A percentile compares a stretch with the other conserved stretches of the same genome.
phyloP scores from a whole-genome alignment of 257 asterid species.

The Petrea volubilis region DNA sequence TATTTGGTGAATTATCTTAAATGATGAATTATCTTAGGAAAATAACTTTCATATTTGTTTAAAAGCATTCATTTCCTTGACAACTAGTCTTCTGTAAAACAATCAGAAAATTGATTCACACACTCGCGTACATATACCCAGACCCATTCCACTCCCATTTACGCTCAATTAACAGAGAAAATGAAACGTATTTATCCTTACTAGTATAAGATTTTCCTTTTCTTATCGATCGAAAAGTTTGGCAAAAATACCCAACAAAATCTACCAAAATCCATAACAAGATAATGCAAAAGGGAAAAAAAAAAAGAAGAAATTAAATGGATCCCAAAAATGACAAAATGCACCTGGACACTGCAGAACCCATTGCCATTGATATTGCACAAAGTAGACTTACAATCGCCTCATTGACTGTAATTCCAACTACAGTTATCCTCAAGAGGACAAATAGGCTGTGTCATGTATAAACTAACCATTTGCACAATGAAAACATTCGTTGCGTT shows the following conservation, averaged over 20 bases:
- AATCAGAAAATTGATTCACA: too few species aligned
- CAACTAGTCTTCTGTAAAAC: too few species aligned
- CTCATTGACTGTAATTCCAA: conserved; percentile 19
- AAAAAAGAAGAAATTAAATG: neutral
- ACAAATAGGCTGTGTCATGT: neutral
- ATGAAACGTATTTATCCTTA: neutral
- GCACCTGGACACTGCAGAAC: neutral
- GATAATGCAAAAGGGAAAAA: too few species aligned
- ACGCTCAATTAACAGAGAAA: neutral
- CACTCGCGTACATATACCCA: too few species aligned
- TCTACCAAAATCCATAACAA: too few species aligned
- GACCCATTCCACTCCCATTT: too few species aligned
- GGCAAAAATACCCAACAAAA: neutral
- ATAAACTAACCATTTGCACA: conserved; percentile 42
- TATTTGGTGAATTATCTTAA: too few species aligned
- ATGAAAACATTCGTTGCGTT: neutral
- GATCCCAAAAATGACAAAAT: neutral
- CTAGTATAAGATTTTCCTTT: neutral
- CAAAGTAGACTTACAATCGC: conserved; percentile 15
- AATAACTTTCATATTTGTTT: too few species aligned
- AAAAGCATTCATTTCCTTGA: too few species aligned
- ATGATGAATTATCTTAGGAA: neutral
- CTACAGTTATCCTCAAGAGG: conserved; percentile 15
- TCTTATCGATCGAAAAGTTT: neutral
- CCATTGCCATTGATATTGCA: neutral